Percentiles rank a stretch among this genome's conserved stretches.
phyloP scores from a whole-genome alignment of 2,329 filamentous ascomycete species.

The Furcasterigmium furcatum region DNA sequence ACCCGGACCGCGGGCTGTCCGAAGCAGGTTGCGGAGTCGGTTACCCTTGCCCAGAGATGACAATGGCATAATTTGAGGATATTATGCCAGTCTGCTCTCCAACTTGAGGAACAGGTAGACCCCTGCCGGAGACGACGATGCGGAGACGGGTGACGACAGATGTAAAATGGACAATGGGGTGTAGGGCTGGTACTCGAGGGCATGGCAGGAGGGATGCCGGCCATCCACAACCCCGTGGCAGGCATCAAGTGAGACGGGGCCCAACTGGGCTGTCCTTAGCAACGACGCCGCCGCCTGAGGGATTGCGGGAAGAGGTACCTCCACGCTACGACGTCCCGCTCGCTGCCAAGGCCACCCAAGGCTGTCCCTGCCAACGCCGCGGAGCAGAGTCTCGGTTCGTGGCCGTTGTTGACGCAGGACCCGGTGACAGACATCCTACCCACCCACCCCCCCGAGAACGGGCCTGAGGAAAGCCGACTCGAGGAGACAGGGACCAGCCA shows the following conservation, averaged over 20 bases:
- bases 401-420: too few relatives aligned
- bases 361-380: too few relatives aligned
- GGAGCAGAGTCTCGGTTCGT: too few relatives aligned
- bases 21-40: slow-evolving; percentile 13
- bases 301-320: slow-evolving; percentile 15
- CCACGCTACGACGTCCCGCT: too few relatives aligned
- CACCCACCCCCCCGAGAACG: too few relatives aligned
- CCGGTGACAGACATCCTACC: too few relatives aligned
- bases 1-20: slow-evolving; percentile 2
- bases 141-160: slow-evolving; percentile 20
- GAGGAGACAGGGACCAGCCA: too few relatives aligned
- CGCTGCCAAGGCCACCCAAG: too few relatives aligned
- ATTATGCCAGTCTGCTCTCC: slow-evolving; percentile 46
- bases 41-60: slow-evolving; percentile 41
- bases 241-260: too few relatives aligned
- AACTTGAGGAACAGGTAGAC: slow-evolving; percentile 48
- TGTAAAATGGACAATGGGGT: not conserved
- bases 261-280: too few relatives aligned
- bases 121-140: slow-evolving; percentile 37
- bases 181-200: slow-evolving; percentile 24
- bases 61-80: slow-evolving; percentile 57
- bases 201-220: slow-evolving; percentile 34
- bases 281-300: not conserved
- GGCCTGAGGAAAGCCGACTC: too few relatives aligned
- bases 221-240: slow-evolving; percentile 8